These are phyloP conservation scores for Coemansia sp. DNA, from an alignment of 192 early-diverging fungal genomes.

Conservation along the genomic window DNA sequence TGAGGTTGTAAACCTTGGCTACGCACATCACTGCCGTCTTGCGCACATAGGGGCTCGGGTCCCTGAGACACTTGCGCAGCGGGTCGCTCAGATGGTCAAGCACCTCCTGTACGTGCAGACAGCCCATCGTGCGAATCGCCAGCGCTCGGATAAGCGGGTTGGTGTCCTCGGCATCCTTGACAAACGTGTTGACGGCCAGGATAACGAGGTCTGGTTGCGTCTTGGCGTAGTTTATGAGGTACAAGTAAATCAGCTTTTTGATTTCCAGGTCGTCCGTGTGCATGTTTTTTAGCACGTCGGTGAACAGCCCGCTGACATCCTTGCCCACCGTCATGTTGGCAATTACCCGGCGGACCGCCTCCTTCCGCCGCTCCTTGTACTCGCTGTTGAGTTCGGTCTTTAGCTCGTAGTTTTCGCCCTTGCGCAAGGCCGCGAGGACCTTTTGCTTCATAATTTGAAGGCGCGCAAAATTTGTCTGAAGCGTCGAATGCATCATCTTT, in stretches of 20 bases:
- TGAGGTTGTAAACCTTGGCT: constrained; percentile 92
- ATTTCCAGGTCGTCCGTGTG: constrained; percentile 97
- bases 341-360: constrained; percentile 97
- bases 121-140: constrained; percentile 98
- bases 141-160: constrained; percentile 95
- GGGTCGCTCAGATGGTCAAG: constrained; percentile 92
- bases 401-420: constrained; percentile 94
- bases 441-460: constrained; percentile 53
- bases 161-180: constrained; percentile 91
- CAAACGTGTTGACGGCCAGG: constrained; percentile 95
- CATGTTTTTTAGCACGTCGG: constrained; percentile 99
- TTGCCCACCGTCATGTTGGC: constrained; percentile 99
- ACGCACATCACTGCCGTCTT: constrained; percentile 97
- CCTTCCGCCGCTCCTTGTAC: constrained; percentile 92
- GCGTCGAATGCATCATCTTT: constrained; percentile 52
- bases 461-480: constrained; percentile 48
- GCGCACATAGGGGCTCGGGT: constrained; percentile 95
- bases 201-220: constrained; percentile 96
- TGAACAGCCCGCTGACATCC: constrained; percentile 92
- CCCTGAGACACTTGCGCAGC: constrained; percentile 82
- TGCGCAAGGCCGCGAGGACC: constrained; percentile 49
- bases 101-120: constrained; percentile 92
- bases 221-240: constrained; percentile 97
- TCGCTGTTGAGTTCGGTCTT: constrained; percentile 95
- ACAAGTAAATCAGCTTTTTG: constrained; percentile 98